Percentiles rank a stretch among this genome's conserved stretches.
phyloP scores from a whole-genome alignment of 495 filamentous ascomycete species.

The Hypoxylon trugodes region DNA sequence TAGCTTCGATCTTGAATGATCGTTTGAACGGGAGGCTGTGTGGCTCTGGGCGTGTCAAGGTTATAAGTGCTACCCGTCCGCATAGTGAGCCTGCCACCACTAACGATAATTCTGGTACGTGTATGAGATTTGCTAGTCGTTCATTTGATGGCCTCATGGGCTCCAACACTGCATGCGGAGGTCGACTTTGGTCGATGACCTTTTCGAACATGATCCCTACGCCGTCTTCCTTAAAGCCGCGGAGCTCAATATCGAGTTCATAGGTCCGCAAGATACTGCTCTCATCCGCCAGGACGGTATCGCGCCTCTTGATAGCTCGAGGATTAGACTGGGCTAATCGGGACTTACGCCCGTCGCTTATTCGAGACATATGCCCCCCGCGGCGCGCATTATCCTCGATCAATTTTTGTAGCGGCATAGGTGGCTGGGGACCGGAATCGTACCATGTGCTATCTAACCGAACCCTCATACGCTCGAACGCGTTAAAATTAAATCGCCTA shows the following conservation, averaged over 20 bases:
- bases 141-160: constrained; percentile 57
- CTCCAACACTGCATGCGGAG: constrained; percentile 53
- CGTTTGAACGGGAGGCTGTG: constrained; percentile 30
- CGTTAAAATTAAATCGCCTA: constrained; percentile 26
- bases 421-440: neutral
- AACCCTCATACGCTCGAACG: constrained; percentile 5
- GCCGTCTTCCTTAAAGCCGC: constrained; percentile 53
- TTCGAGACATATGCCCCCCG: no score
- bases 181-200: constrained; percentile 55
- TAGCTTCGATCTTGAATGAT: constrained; percentile 55
- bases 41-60: constrained; percentile 64
- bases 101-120: constrained; percentile 81
- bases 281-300: constrained; percentile 12
- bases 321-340: neutral
- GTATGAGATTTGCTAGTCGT: constrained; percentile 78
- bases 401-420: neutral
- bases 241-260: constrained; percentile 65
- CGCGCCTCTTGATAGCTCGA: neutral
- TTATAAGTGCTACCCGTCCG: constrained; percentile 78
- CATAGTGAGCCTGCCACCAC: constrained; percentile 75
- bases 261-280: constrained; percentile 66
- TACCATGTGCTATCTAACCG: constrained; percentile 7
- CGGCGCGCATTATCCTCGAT: neutral
- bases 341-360: neutral
- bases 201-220: constrained; percentile 54